Conservation (phyloP, 176 grass and related monocot genomes). For the Carex parvula region DNA sequence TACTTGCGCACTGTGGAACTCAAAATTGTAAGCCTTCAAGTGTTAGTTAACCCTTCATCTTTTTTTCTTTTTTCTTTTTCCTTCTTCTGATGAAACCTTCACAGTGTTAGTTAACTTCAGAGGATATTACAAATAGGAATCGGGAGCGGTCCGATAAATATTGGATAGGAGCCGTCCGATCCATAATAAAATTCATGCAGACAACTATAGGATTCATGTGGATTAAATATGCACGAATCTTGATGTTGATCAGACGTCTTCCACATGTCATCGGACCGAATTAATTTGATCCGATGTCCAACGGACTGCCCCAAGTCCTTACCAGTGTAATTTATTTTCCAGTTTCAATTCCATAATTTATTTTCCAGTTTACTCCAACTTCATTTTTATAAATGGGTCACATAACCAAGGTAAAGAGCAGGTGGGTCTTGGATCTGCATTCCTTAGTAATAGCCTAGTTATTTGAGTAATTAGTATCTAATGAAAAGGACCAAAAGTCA, state of each 20-base stretch:
- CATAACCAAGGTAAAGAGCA: neutral
- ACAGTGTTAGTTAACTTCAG: neutral
- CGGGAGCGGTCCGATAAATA: no score
- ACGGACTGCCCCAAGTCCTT: neutral
- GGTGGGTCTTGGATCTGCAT: neutral
- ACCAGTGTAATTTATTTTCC: neutral
- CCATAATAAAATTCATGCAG: no score
- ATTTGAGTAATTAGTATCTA: neutral
- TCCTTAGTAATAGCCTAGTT: neutral
- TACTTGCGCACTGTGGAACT: neutral
- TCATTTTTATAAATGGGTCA: neutral
- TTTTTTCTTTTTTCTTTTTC: no score
- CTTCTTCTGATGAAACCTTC: neutral
- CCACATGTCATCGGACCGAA: no score
- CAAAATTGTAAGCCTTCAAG: neutral
- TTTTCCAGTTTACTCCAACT: no score
- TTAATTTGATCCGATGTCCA: no score
- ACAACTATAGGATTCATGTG: no score
- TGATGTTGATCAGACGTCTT: no score
- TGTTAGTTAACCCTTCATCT: no score
- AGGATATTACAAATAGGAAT: neutral
- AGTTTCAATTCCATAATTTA: neutral
- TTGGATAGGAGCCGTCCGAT: no score
- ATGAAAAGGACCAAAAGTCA: neutral
- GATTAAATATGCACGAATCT: no score